phyloP scores from a whole-genome alignment of 768 basidiomycete genomes.

The Termitomyces heimii region DNA sequence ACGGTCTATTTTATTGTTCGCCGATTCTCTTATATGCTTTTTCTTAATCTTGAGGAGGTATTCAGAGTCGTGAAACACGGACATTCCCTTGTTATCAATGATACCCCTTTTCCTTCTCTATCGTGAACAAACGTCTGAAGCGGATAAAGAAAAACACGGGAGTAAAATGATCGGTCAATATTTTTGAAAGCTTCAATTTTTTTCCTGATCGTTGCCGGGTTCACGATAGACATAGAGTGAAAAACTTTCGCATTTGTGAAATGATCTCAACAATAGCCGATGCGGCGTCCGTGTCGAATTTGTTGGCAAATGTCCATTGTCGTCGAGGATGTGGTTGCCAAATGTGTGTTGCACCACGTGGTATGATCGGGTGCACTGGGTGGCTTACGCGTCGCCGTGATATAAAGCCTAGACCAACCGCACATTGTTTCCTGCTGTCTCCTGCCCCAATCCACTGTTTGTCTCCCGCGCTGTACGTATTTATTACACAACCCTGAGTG shows the following conservation, averaged over 20 bases:
- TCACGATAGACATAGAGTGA: too few relatives aligned
- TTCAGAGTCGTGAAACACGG: not conserved
- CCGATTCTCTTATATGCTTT: not conserved
- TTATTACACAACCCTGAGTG: not conserved
- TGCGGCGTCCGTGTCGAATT: not conserved
- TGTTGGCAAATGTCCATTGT: not conserved
- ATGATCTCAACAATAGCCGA: not conserved
- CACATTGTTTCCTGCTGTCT: not conserved
- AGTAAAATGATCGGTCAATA: not conserved
- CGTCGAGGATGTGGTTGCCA: not conserved
- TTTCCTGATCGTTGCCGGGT: not conserved
- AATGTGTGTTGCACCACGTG: constrained; percentile 13
- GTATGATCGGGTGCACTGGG: constrained; percentile 18
- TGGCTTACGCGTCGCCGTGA: constrained; percentile 31
- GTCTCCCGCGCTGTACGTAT: constrained; percentile 3
- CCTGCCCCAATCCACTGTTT: constrained; percentile 5
- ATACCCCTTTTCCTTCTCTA: constrained; percentile 3
- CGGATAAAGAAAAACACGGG: not conserved
- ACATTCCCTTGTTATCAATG: constrained; percentile 1
- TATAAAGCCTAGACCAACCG: constrained; percentile 11
- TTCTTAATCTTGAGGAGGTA: not conserved
- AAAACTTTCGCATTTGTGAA: not conserved
- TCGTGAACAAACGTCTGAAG: not conserved
- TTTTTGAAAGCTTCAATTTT: not conserved
- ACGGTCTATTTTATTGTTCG: constrained; percentile 4